Evolutionary conservation across 192 early-diverging fungal species (phyloP).

Genomic region (Phycomyces blakesleeanus): DNA sequence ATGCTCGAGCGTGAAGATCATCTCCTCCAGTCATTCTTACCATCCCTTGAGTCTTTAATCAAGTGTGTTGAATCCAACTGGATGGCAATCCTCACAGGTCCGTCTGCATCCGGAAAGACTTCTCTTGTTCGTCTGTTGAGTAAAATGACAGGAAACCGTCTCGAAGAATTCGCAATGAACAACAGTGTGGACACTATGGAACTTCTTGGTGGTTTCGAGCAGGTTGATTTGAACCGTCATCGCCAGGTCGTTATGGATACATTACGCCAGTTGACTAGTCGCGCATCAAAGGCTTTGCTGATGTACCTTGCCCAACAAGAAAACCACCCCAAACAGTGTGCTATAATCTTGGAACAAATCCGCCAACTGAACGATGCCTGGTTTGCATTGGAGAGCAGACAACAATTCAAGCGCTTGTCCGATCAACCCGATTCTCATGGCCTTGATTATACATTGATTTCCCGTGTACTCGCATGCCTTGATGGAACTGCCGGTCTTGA

Average conservation of each 20-base stretch:
- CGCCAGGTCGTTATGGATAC: conserved; percentile 37
- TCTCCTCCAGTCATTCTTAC: conserved; percentile 61
- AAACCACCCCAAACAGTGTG: conserved; percentile 3
- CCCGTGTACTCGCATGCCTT: conserved; percentile 18
- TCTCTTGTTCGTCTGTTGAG: conserved; percentile 81
- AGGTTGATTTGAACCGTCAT: conserved; percentile 81
- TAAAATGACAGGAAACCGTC: conserved; percentile 70
- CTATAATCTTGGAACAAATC: conserved; percentile 19
- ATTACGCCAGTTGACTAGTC: conserved; percentile 16
- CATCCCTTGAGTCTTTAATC: conserved; percentile 73
- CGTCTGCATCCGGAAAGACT: conserved; percentile 85
- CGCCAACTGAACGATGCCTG: conserved; percentile 35
- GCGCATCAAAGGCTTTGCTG: conserved; percentile 20
- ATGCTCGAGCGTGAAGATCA: conserved; percentile 51
- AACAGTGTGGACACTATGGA: conserved; percentile 91
- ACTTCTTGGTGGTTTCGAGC: conserved; percentile 95
- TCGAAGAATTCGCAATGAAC: conserved; percentile 96
- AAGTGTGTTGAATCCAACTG: conserved; percentile 85
- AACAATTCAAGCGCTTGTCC: conserved; percentile 15
- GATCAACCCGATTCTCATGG: conserved; percentile 8
- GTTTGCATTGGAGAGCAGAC: conserved; percentile 32
- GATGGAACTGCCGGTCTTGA: conserved; percentile 7
- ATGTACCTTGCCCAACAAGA: conserved; percentile 9
- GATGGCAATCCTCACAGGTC: conserved; percentile 90
- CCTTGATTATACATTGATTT: conserved; percentile 25